Evolutionary conservation across 768 basidiomycete species (phyloP), one percentile per base, ranked within the genome.

Genomic region (Psilocybe subaeruginosa): DNA sequence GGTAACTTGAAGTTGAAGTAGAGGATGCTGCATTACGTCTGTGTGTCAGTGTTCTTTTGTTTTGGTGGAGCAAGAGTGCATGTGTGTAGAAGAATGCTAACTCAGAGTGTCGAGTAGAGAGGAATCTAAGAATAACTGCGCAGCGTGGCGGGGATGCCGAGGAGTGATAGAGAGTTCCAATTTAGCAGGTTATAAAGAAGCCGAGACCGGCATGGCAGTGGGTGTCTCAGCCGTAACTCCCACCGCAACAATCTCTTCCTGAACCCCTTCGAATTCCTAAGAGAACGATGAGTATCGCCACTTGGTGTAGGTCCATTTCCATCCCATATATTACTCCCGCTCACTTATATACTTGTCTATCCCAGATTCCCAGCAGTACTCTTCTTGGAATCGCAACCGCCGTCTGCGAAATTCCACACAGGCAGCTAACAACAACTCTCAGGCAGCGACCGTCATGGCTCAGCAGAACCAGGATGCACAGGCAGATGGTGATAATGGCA

Each of bases 301-400:
- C 69, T 62, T 79, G 78, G 79, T 80, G 79, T 79, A 59, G 46
- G 79, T 71, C 43, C 54, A 12, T 14, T 33, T 41, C 27, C 61
- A 29, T 27, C 35, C 5, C 46, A 41, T 45, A 11, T 23, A 37
- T 4, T 3, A n/a, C 45, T 47, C 33, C 33, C 12, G n/a, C 7
- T 23, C 14, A 17, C 33, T 31, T 49, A 49, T 49, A 49, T 49
- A 16, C 49, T 55, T 17, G 7, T 29, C 33, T 49, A 23, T 31
- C 29, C 47, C 59, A 75, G 73, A 88, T 74, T 74, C 79, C 31
- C 75, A 73, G 54, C 85, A 85, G 60, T 86, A 86, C 64, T 74
- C 80, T 3, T 74, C 80, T 11, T 87, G 85, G 87, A 84, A 85
- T 59, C 81, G 85, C 55, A 85, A 83, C 14, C 78, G 84, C 53